Evolutionary conservation across 202 grass and related monocot species (phyloP).

Genomic region (Cymbopogon flexuosus): DNA sequence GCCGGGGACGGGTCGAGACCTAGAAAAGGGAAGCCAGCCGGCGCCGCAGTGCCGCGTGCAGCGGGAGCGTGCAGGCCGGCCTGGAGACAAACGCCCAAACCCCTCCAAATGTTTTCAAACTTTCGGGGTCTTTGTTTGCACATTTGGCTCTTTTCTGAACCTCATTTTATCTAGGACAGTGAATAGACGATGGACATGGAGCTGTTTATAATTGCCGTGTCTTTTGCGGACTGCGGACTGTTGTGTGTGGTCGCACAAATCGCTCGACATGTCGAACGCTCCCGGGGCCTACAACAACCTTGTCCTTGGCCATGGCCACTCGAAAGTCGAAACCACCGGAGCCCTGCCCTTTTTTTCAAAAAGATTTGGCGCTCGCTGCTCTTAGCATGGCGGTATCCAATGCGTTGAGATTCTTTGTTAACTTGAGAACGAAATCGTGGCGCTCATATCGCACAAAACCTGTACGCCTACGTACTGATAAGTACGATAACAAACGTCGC

Average conservation of each 20-base stretch:
- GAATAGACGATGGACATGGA: not conserved
- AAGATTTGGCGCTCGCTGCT: not conserved
- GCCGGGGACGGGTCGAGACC: not conserved
- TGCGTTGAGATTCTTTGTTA: not conserved
- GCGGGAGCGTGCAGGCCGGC: conserved; percentile 34
- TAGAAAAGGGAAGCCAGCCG: no score
- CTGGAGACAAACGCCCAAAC: conserved; percentile 29
- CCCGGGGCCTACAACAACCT: not conserved
- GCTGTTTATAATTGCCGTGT: not conserved
- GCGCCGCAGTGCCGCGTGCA: conserved; percentile 33
- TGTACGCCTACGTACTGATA: not conserved
- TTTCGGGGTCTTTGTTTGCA: conserved; percentile 24
- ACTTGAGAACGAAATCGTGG: not conserved
- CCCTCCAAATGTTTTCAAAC: conserved; percentile 3
- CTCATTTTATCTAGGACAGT: not conserved
- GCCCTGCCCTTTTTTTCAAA: not conserved
- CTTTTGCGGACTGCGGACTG: not conserved
- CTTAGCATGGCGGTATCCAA: not conserved
- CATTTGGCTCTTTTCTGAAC: not conserved
- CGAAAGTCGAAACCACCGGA: not conserved
- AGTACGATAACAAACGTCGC: not conserved
- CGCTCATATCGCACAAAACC: not conserved
- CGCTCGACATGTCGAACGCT: not conserved
- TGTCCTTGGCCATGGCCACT: not conserved
- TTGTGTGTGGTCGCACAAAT: not conserved